Evolutionary conservation across 805 yeast genomes (phyloP), one percentile per base, ranked within the genome.

Genomic region (Naumovozyma baii): DNA sequence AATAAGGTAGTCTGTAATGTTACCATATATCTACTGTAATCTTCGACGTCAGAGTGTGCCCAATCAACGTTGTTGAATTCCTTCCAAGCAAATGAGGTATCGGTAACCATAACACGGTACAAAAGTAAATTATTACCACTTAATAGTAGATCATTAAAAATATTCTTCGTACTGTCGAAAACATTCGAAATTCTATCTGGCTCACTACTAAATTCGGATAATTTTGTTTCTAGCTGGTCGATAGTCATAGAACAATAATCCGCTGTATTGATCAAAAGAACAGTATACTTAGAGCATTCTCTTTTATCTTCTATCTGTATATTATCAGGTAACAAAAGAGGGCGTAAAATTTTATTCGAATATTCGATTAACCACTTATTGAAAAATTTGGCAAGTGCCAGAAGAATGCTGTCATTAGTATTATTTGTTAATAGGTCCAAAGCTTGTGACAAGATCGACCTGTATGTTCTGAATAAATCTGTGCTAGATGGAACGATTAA

Each of bases 401-500:
- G 41, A 18, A 60, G 39, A 16, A 60, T 49, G 13, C 39, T 44
- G 36, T 54, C 53, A 35, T 41, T 46, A 12, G 48, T 40, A 18
- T 47, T 46, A 18, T 42, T 47, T 1, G 69, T 70, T 7, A 67
- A 55, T 17, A 83, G 58, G 42, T 73, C 76, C 13, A 83, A 61
- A 8, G 87, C 69, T 54, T 85, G 95, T 17, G 78, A 68, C 29
- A 92, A 61, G 7, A 83, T 64, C 36, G 79, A 79, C 43, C 94
- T 74, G 56, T 84, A 88, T 2, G 74, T 63, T 51, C 86, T 74
- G 60, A 92, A 88, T 26, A 92, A 61, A 48, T 90, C 96, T 1
- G 94, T 85, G 9, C 95, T 83, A 0, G 95, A 83, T 30, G 81
- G 84, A 7, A 92, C 68, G 13, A 92, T 88, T 51, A 80, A 74